Base-by-base conservation (phyloP, 495 filamentous ascomycete genomes). In the Penicillium silybi region DNA sequence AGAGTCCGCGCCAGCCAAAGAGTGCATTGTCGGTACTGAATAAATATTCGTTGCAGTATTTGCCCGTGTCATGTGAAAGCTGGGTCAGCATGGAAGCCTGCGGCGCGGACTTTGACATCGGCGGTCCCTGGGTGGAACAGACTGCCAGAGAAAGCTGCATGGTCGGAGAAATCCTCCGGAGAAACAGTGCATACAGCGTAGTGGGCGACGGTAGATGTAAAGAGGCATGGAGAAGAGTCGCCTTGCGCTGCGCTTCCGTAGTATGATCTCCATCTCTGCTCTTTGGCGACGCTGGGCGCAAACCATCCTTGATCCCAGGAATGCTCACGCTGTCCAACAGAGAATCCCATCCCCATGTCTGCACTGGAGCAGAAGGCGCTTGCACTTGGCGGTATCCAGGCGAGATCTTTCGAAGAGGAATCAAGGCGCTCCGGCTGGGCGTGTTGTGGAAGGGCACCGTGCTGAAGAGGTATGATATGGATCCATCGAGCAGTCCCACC, bases 11-110 rank as follows among this genome's bases (percentile, higher is more conserved):
- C 52, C 92, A 76, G 18, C 93, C 93, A 55, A 97, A 78, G 15
- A 97, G 77, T 4, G 89, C 88, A 23, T 90, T 92, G 58, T 97
- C 92, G 0, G 93, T 92, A 52, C 88, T 95, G 66, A 90, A 93
- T 5, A 98, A 80, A 43, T 90, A 92, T 63, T 98, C 93, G 6
- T 88, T 83, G 58, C 85, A 89, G 70, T 91, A 96, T 57, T 90
- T 92, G 13, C 91, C 91, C 18, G 79, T 79, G 64, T 98, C 92
- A 48, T 92, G 88, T 59, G 96, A 92, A 25, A 92, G 74, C 48
- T 96, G 80, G 0, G 89, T 86, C 29, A 97, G 76, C 48, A 84
- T 61, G 27, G 71, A 74, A 13, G 72, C 71, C 32, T 73, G 71
- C 10, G 72, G 72, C 3, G 71, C 71, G 19, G 71, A 75, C 54